These are phyloP conservation scores for Strigomonas culicis DNA, from an alignment of 208 protist species.

Conservation along the genomic window DNA sequence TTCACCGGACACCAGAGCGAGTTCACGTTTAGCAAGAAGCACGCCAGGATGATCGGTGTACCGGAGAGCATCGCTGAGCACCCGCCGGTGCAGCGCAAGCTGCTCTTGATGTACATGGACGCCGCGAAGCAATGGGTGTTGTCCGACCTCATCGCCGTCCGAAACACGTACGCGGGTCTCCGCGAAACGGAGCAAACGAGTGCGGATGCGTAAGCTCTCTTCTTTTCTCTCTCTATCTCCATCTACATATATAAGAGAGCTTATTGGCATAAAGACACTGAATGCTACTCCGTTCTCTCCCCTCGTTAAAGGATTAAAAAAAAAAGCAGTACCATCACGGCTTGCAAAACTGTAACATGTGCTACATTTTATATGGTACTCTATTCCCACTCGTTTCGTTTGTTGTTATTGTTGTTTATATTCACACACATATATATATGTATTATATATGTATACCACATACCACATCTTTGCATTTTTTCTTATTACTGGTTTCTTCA, in stretches of 20 bases:
- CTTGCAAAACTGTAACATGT: not conserved
- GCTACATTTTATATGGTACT: not conserved
- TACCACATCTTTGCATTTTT: constrained; percentile 8
- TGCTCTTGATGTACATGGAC: constrained; percentile 78
- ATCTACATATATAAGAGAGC: not conserved
- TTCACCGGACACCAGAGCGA: constrained; percentile 54
- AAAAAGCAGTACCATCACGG: not conserved
- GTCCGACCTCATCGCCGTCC: constrained; percentile 41
- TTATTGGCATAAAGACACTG: not conserved
- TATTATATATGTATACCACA: not conserved
- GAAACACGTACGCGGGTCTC: not conserved
- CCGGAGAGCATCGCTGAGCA: constrained; percentile 47
- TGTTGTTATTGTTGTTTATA: no score
- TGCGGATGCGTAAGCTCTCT: not conserved
- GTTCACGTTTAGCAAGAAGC: constrained; percentile 46
- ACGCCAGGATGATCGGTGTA: constrained; percentile 46
- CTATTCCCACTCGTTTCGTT: no score
- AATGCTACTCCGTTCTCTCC: not conserved
- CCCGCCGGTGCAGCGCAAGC: constrained; percentile 60
- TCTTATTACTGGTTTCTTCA: not conserved
- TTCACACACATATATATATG: no score
- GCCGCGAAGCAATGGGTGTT: constrained; percentile 51
- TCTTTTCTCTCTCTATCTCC: not conserved
- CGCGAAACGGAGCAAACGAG: not conserved
- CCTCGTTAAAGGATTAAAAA: not conserved